Conservation (phyloP, 805 yeast species). For the Candida cerambycidarum region DNA sequence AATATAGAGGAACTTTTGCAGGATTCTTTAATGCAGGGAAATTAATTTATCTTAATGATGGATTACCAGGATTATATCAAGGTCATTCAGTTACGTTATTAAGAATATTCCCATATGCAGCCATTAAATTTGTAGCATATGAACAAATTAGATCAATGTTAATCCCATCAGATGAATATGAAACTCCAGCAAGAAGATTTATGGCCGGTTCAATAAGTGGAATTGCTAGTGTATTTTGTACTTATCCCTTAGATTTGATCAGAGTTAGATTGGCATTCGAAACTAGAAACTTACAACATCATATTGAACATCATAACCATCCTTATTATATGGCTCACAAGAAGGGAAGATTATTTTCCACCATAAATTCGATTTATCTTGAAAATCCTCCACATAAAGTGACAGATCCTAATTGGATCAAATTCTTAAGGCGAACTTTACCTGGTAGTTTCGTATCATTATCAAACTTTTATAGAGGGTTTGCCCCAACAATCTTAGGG, state of each 20-base stretch:
- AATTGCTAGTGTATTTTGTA: constrained; percentile 76
- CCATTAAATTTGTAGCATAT: constrained; percentile 93
- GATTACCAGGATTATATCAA: constrained; percentile 79
- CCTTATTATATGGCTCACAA: constrained; percentile 26
- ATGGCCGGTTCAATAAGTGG: constrained; percentile 92
- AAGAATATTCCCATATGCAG: constrained; percentile 95
- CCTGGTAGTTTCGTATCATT: constrained; percentile 36
- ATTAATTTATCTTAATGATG: constrained; percentile 67
- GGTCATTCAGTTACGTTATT: constrained; percentile 94
- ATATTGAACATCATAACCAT: constrained; percentile 20
- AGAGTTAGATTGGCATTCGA: constrained; percentile 92
- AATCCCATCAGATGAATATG: constrained; percentile 73
- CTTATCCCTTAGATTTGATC: constrained; percentile 89
- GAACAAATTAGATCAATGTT: constrained; percentile 83
- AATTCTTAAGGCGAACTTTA: constrained; percentile 29
- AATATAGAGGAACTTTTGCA: constrained; percentile 73
- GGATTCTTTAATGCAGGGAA: constrained; percentile 76
- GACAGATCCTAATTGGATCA: constrained; percentile 39
- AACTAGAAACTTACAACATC: constrained; percentile 46
- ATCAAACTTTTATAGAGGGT: constrained; percentile 88
- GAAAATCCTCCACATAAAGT: constrained; percentile 37
- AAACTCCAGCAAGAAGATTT: constrained; percentile 77
- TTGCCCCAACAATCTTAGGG: constrained; percentile 89
- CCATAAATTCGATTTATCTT: constrained; percentile 29
- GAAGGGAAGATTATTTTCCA: constrained; percentile 32